Percentiles rank a stretch among this genome's conserved stretches.
phyloP scores from a whole-genome alignment of 148 eudicot genomes.

The Nepenthes mirabilis region DNA sequence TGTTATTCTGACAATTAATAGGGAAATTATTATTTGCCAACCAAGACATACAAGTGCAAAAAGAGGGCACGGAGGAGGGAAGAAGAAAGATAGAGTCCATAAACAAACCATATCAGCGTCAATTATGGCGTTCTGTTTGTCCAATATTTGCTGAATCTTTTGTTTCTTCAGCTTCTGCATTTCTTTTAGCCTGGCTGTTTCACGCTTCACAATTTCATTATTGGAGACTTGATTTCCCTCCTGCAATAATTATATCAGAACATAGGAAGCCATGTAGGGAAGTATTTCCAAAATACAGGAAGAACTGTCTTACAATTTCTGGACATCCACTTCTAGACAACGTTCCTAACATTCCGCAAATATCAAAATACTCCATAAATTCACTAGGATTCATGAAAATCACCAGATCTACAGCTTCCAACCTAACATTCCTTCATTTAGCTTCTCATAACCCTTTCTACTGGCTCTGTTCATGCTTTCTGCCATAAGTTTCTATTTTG shows the following conservation, averaged over 20 bases:
- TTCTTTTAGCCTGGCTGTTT: conserved; percentile 62
- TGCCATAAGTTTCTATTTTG: no score
- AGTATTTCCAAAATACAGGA: not conserved
- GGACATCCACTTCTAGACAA: no score
- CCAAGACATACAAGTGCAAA: not conserved
- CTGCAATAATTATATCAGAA: conserved; percentile 15
- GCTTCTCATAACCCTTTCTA: no score
- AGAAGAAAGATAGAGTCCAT: not conserved
- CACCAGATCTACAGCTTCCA: no score
- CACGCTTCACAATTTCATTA: conserved; percentile 57
- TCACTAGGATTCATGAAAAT: no score
- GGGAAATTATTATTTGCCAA: not conserved
- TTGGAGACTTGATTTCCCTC: conserved; percentile 29
- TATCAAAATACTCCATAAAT: no score
- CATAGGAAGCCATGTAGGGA: not conserved
- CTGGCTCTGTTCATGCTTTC: no score
- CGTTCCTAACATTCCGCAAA: no score
- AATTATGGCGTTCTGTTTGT: conserved; percentile 72
- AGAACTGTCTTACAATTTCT: no score
- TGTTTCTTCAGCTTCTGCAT: conserved; percentile 83
- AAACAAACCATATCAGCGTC: conserved; percentile 86
- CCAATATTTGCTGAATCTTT: conserved; percentile 79
- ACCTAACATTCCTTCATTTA: no score
- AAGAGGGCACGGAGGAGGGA: not conserved
- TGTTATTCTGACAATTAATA: conserved; percentile 51